Conservation (phyloP, 331 rosid species). For the Arachis monticola region DNA sequence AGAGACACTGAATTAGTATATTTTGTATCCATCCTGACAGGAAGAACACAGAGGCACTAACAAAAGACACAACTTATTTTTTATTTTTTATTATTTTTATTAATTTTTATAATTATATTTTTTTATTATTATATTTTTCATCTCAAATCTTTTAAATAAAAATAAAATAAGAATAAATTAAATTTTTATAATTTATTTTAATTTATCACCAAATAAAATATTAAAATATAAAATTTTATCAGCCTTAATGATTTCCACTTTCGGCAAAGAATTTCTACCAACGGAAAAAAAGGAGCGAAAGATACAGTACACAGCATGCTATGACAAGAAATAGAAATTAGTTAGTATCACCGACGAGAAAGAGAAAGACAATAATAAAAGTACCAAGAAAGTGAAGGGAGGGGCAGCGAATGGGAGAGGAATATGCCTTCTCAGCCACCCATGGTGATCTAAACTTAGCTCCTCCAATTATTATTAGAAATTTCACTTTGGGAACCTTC, state of each 20-base stretch:
- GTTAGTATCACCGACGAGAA: background rate
- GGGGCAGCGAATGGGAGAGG: constrained; percentile 54
- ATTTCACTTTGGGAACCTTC: constrained; percentile 70
- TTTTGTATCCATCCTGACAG: too few relatives aligned
- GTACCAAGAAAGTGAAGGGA: constrained; percentile 86
- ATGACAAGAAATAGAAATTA: background rate
- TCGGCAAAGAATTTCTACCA: background rate
- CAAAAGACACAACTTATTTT: too few relatives aligned
- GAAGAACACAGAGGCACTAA: too few relatives aligned
- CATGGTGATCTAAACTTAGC: constrained; percentile 57
- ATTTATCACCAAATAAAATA: too few relatives aligned
- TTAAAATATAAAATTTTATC: too few relatives aligned
- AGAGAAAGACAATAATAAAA: background rate
- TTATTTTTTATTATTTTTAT: too few relatives aligned
- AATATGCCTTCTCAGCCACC: constrained; percentile 58
- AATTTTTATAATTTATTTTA: too few relatives aligned
- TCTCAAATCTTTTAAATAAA: too few relatives aligned
- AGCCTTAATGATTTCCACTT: background rate
- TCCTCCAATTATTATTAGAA: constrained; percentile 67
- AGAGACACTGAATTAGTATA: too few relatives aligned
- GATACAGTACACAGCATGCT: background rate
- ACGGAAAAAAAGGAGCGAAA: background rate
- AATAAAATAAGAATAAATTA: too few relatives aligned
- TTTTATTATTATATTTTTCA: too few relatives aligned
- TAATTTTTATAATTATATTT: too few relatives aligned